Percentiles rank a stretch among this genome's conserved stretches.
Evolutionary conservation across 495 filamentous ascomycete species (phyloP).

Genomic region (Tetracladium setigerum): DNA sequence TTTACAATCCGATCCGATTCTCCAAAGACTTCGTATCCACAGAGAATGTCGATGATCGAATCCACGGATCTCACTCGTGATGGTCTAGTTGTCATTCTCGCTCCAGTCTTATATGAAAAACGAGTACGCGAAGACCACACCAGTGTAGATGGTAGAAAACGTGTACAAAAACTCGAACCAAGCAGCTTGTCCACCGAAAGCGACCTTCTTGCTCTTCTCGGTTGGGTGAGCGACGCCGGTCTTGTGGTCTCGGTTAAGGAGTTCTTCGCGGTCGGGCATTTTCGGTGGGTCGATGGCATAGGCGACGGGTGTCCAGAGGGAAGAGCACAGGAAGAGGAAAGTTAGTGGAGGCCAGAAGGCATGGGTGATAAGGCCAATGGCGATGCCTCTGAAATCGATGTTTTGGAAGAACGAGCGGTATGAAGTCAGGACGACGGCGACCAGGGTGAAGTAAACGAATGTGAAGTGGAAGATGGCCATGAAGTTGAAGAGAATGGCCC

Average conservation of each 20-base stretch:
- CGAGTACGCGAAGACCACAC: slow-evolving; percentile 32
- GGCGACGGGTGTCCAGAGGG: slow-evolving; percentile 27
- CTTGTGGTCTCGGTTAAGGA: slow-evolving; percentile 33
- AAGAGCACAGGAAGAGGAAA: slow-evolving; percentile 30
- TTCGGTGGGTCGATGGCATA: slow-evolving; percentile 36
- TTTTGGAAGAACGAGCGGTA: slow-evolving; percentile 27
- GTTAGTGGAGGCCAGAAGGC: slow-evolving; percentile 38
- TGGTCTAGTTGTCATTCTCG: no score
- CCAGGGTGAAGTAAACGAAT: slow-evolving; percentile 34
- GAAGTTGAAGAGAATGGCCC: slow-evolving; percentile 5
- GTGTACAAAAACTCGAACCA: slow-evolving; percentile 36
- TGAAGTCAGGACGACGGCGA: slow-evolving; percentile 28
- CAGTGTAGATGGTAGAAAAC: slow-evolving; percentile 26
- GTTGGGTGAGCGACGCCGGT: slow-evolving; percentile 39
- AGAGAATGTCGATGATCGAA: no score
- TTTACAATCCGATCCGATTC: no score
- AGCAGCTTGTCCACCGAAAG: slow-evolving; percentile 32
- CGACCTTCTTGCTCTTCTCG: slow-evolving; percentile 32
- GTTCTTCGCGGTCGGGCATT: slow-evolving; percentile 34
- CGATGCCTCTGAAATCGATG: slow-evolving; percentile 18
- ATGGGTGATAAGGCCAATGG: slow-evolving; percentile 34
- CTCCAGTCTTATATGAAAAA: slow-evolving; percentile 16
- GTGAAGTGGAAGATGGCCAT: slow-evolving; percentile 11
- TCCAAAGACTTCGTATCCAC: no score
- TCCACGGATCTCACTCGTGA: no score